phyloP scores from a whole-genome alignment of 352 stramenopile species.

The Phytopythium montanum region DNA sequence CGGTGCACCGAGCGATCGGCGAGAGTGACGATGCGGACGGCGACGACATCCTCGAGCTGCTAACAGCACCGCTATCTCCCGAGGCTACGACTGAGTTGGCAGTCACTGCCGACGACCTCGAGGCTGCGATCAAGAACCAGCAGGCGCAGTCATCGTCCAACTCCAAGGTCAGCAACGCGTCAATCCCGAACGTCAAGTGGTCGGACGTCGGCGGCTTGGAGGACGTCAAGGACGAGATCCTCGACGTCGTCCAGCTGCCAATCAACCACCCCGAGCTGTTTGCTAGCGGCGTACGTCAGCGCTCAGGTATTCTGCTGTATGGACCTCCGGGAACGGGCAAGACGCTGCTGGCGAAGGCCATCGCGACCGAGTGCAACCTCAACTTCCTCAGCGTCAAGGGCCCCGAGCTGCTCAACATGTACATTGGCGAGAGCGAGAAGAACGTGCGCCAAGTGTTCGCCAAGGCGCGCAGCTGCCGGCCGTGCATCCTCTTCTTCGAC shows the following conservation, averaged over 20 bases:
- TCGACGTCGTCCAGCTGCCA: constrained; percentile 83
- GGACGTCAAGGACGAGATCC: constrained; percentile 97
- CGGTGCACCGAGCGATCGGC: constrained; percentile 40
- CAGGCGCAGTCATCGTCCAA: constrained; percentile 57
- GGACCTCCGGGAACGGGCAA: constrained; percentile 90
- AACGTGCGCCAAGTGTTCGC: constrained; percentile 95
- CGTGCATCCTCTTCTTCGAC: constrained; percentile 93
- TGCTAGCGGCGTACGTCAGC: constrained; percentile 66
- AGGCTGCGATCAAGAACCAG: constrained; percentile 56
- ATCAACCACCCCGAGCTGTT: constrained; percentile 85
- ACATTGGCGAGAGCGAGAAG: constrained; percentile 97
- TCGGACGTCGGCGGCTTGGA: constrained; percentile 98
- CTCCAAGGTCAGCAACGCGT: constrained; percentile 57
- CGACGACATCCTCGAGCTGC: constrained; percentile 21
- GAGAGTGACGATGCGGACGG: constrained; percentile 14
- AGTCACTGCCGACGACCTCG: constrained; percentile 43
- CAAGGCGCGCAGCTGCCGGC: constrained; percentile 71
- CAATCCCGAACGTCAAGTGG: constrained; percentile 97
- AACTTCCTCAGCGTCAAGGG: constrained; percentile 97
- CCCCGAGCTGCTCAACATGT: constrained; percentile 96
- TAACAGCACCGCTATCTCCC: background rate
- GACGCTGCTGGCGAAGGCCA: constrained; percentile 94
- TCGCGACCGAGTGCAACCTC: constrained; percentile 94
- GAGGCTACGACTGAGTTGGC: background rate
- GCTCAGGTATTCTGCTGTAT: constrained; percentile 82